These are phyloP conservation scores for Kodamaea lidongshanica DNA, from an alignment of 805 yeast genomes.

Conservation along the genomic window DNA sequence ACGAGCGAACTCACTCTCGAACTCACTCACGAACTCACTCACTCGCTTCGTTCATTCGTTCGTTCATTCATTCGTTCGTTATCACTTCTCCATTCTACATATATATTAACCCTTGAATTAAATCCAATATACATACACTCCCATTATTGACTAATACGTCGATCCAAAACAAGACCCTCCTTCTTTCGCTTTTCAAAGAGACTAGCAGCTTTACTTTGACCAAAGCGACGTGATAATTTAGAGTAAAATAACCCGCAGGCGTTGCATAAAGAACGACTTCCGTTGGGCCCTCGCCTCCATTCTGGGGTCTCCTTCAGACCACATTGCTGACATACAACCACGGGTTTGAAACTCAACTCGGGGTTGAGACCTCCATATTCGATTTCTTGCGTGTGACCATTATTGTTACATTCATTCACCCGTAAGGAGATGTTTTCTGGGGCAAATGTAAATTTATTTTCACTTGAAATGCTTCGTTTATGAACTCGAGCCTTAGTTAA, in stretches of 20 bases:
- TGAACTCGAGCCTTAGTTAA: no score
- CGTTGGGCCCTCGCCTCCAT: slow-evolving; percentile 18
- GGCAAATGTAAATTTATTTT: no score
- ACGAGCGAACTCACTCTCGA: no score
- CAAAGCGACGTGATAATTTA: slow-evolving; percentile 11
- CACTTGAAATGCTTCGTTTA: no score
- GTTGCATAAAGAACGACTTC: slow-evolving; percentile 15
- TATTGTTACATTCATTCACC: slow-evolving; percentile 2
- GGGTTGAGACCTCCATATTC: slow-evolving; percentile 10
- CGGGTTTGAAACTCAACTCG: slow-evolving; percentile 8
- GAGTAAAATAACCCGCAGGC: slow-evolving; percentile 18
- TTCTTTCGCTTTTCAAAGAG: slow-evolving; percentile 7
- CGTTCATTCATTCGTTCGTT: no score
- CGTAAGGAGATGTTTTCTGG: slow-evolving; percentile 4
- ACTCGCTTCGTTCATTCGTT: no score
- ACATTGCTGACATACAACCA: slow-evolving; percentile 13
- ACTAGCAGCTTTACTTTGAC: slow-evolving; percentile 7
- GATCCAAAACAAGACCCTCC: slow-evolving; percentile 5
- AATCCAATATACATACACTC: neutral
- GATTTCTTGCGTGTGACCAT: slow-evolving; percentile 3
- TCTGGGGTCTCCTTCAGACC: slow-evolving; percentile 16
- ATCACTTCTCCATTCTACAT: no score
- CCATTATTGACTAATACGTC: slow-evolving; percentile 1
- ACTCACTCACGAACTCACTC: no score
- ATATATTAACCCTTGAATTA: no score